These are phyloP conservation scores for Trichoderma breve DNA, from an alignment of 2,329 filamentous ascomycete genomes.

Conservation along the genomic window DNA sequence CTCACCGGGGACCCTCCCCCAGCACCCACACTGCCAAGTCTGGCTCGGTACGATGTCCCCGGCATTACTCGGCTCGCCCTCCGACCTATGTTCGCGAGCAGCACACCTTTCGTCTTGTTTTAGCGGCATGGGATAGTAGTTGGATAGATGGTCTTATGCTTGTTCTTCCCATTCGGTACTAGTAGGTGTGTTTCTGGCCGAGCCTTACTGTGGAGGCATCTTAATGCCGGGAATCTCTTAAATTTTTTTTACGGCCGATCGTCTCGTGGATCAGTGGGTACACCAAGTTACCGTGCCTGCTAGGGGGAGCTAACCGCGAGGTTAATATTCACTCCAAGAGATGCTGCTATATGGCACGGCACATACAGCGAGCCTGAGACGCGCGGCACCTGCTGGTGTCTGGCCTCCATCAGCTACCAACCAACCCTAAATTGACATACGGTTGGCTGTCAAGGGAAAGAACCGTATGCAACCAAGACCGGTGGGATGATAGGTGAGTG, in stretches of 20 bases:
- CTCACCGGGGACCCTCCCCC: background rate
- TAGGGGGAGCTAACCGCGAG: background rate
- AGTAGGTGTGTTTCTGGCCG: conserved; percentile 5
- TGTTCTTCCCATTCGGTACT: conserved; percentile 11
- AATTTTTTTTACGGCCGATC: background rate
- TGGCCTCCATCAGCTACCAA: background rate
- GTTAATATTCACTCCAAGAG: conserved; percentile 6
- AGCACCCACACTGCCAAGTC: background rate
- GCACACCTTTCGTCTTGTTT: background rate
- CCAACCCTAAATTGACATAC: background rate
- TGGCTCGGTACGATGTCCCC: background rate
- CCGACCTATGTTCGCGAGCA: background rate
- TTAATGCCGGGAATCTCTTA: conserved; percentile 13
- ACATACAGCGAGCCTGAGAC: background rate
- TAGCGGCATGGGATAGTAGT: background rate
- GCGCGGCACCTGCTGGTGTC: background rate
- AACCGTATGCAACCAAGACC: background rate
- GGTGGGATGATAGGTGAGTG: background rate
- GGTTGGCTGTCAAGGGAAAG: background rate
- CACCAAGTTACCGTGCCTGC: background rate
- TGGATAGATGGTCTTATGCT: background rate
- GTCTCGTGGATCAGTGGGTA: conserved; percentile 13
- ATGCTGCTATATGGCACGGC: background rate
- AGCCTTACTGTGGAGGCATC: conserved; percentile 3
- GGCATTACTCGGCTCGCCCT: background rate